Evolutionary conservation across 352 stramenopile genomes (phyloP).

Genomic region (Pilasporangium apinafurcum): DNA sequence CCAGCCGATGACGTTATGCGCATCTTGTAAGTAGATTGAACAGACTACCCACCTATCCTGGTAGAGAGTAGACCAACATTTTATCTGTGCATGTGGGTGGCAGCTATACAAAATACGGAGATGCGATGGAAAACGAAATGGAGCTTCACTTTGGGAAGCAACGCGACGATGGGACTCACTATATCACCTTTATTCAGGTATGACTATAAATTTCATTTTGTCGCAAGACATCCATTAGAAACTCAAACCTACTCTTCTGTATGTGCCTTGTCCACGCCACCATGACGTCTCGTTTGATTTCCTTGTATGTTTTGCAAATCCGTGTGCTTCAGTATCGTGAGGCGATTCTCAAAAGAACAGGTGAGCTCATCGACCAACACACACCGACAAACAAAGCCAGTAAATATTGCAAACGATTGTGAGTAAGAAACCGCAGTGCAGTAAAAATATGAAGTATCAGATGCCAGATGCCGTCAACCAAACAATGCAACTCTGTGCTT

Average conservation of each 20-base stretch:
- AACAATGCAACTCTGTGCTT: too few species aligned
- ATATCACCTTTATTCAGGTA: constrained; percentile 61
- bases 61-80: neutral
- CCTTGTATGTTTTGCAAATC: too few species aligned
- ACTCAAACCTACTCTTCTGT: neutral
- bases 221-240: neutral
- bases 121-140: constrained; percentile 79
- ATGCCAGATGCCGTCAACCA: too few species aligned
- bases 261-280: neutral
- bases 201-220: neutral
- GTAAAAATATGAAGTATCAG: neutral
- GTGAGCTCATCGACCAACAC: constrained; percentile 63
- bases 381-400: constrained; percentile 28
- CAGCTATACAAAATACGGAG: constrained; percentile 71
- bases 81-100: neutral
- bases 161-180: constrained; percentile 52
- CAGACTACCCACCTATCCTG: neutral
- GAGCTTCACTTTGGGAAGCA: constrained; percentile 61
- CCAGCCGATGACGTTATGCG: constrained; percentile 72
- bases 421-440: too few species aligned
- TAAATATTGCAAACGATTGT: constrained; percentile 47
- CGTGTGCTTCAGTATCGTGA: constrained; percentile 62
- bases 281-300: neutral
- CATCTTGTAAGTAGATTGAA: constrained; percentile 55
- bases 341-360: constrained; percentile 40